Evolutionary conservation across 164 flowering plant species (phyloP).

Genomic region (Magnolia changhungtana): DNA sequence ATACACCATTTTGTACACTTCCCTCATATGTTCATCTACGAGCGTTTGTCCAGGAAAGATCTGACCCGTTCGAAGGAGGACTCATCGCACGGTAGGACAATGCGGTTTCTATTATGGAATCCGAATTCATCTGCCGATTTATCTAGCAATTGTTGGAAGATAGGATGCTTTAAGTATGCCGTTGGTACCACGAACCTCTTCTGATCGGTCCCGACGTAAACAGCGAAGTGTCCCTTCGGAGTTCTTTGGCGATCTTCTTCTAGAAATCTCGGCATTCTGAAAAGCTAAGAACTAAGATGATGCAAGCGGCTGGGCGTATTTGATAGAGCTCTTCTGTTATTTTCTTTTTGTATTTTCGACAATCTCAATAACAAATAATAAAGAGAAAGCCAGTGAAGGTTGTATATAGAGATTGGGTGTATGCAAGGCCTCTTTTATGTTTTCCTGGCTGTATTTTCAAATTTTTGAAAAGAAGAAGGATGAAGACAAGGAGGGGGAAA

Average conservation of each 20-base stretch:
- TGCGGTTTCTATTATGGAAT: slow-evolving; percentile 7
- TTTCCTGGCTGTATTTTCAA: too few relatives aligned
- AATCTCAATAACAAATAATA: too few relatives aligned
- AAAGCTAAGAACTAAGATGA: too few relatives aligned
- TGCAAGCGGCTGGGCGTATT: too few relatives aligned
- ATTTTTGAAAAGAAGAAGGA: not conserved
- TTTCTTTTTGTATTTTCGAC: too few relatives aligned
- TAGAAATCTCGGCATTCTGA: slow-evolving; percentile 7
- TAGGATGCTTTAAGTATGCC: slow-evolving; percentile 6
- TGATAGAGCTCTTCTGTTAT: too few relatives aligned
- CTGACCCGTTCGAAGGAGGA: not conserved
- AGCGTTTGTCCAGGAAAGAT: not conserved
- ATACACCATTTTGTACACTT: too few relatives aligned
- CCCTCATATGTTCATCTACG: not conserved
- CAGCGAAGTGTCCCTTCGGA: slow-evolving; percentile 21
- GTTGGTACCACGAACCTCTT: slow-evolving; percentile 13
- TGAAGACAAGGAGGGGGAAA: not conserved
- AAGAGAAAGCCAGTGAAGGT: too few relatives aligned
- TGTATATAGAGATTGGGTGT: too few relatives aligned
- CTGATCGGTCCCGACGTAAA: slow-evolving; percentile 15
- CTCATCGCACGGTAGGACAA: slow-evolving; percentile 17
- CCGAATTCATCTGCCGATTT: slow-evolving; percentile 17
- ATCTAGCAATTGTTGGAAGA: slow-evolving; percentile 16
- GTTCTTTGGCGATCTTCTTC: slow-evolving; percentile 7
- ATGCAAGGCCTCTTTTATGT: too few relatives aligned